These are phyloP conservation scores for Hygrophoropsis aurantiaca DNA, from an alignment of 768 basidiomycete genomes.

Conservation along the genomic window DNA sequence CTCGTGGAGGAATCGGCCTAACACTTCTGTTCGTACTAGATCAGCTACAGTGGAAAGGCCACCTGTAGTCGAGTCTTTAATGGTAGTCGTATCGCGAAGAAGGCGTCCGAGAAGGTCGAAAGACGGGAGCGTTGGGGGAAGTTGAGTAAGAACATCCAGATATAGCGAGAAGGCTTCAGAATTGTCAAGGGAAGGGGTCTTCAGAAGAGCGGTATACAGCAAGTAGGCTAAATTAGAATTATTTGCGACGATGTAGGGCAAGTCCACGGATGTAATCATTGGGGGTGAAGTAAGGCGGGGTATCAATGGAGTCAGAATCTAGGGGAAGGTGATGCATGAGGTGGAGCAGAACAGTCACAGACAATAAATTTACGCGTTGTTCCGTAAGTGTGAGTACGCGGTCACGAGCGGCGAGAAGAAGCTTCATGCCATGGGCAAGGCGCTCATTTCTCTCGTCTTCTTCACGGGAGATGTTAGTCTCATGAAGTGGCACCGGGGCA, in stretches of 20 bases:
- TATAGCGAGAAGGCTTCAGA: conserved; percentile 45
- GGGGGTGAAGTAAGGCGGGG: conserved; percentile 41
- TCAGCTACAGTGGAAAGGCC: conserved; percentile 62
- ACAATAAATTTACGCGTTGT: conserved; percentile 54
- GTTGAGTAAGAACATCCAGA: conserved; percentile 59
- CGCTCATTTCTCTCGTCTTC: conserved; percentile 58
- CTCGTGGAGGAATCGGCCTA: conserved; percentile 72
- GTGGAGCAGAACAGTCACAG: background rate
- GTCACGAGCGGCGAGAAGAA: conserved; percentile 67
- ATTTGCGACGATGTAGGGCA: conserved; percentile 61
- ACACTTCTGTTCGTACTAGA: conserved; percentile 59
- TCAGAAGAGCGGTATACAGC: conserved; percentile 59
- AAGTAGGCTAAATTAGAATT: conserved; percentile 73
- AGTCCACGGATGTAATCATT: conserved; percentile 67
- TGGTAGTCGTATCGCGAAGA: conserved; percentile 57
- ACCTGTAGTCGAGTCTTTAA: conserved; percentile 39
- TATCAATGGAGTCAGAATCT: conserved; percentile 56
- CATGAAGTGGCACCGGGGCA: conserved; percentile 3
- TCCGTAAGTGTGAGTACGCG: conserved; percentile 75
- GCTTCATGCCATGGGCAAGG: conserved; percentile 62
- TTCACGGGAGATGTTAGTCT: conserved; percentile 38
- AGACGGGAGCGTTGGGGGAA: conserved; percentile 71
- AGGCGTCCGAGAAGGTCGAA: conserved; percentile 74
- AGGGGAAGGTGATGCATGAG: conserved; percentile 3
- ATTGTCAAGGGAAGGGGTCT: conserved; percentile 31